Base-by-base conservation (phyloP, 148 eudicot genomes). In the Rhododendron henanense region DNA sequence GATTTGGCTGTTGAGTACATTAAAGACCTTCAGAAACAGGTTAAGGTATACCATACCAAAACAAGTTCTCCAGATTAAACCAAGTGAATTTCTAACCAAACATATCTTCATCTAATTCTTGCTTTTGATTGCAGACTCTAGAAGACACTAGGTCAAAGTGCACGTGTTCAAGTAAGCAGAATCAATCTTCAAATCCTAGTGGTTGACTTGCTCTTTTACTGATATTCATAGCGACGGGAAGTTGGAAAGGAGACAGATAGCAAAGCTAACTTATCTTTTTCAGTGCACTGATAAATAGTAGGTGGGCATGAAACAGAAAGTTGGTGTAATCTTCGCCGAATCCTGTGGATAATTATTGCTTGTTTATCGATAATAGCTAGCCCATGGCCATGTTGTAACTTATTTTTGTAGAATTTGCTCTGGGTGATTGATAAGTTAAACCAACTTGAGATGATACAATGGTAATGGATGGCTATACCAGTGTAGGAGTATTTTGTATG, bases 1-100 rank as follows among this genome's bases (percentile, higher is more conserved):
- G 94, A 91, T 86, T 73, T 92, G 91, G 92, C 94, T 73, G 93
- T 91, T 89, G 93, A 88, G 33, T 91, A 93, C 92, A 93, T 93
- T 71, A 93, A 91, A 89, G 91, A 93, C 86, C 89, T 87, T 80
- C 89, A 87, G 81, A 84, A 63, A 74, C 84, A 84, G 39, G 89
- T 84, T 3, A 57, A 87, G 89, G 89, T 87, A 84, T 33, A 39
- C 51, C 35, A 84, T 33, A 39, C 51, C 35, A 45, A 25, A 44
- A 84, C 11, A 25, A 51, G n/a, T 33, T 28, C 50, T 8, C 23
- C 45, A 57, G 41, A 10, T 44, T 37, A 37, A 50, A n/a, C 78
- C 87, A 79, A 86, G 63, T 69, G 84, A 55, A 80, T 53, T 16
- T 33, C 83, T 44, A 63, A 33, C 78, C 45, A 39, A 44, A 48